A percentile compares a stretch with the other conserved stretches of the same genome.
These are phyloP conservation scores for Trichoderma lentiforme DNA, from an alignment of 2,329 filamentous ascomycete genomes.

Conservation along the genomic window DNA sequence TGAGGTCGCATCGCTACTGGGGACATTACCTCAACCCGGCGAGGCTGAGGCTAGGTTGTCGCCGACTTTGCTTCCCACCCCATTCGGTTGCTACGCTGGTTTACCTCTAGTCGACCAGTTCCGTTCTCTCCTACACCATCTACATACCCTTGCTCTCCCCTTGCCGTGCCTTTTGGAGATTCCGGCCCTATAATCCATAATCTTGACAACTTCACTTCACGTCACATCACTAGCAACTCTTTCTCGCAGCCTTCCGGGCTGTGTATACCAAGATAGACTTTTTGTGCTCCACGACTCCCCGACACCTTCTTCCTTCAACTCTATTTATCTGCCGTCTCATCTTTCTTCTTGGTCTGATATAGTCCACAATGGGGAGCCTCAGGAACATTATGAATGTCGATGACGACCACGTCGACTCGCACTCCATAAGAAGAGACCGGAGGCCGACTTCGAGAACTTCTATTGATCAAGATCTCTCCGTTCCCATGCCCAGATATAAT, in stretches of 20 bases:
- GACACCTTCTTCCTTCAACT: constrained; percentile 36
- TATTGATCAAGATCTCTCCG: constrained; percentile 32
- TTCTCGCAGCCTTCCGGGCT: constrained; percentile 40
- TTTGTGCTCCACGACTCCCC: constrained; percentile 26
- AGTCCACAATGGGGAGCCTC: constrained; percentile 50
- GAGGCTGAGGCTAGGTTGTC: constrained; percentile 16
- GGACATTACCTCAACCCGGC: not conserved
- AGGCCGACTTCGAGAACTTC: constrained; percentile 37
- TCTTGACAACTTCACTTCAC: constrained; percentile 25
- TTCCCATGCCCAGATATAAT: constrained; percentile 39
- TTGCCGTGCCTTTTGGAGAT: constrained; percentile 21
- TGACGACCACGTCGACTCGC: constrained; percentile 44
- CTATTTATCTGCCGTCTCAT: constrained; percentile 7
- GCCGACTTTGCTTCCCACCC: constrained; percentile 12
- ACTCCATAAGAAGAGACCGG: constrained; percentile 45
- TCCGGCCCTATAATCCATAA: constrained; percentile 33
- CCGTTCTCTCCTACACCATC: constrained; percentile 21
- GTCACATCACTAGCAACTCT: constrained; percentile 22
- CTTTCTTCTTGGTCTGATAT: constrained; percentile 22
- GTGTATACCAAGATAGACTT: constrained; percentile 46
- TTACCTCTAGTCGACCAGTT: constrained; percentile 3
- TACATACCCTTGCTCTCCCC: constrained; percentile 20
- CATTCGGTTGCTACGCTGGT: not conserved
- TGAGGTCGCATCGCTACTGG: constrained; percentile 2
- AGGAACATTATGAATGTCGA: constrained; percentile 57